Conservation (phyloP, 1,284 basidiomycete species). For the Malassezia caprae region DNA sequence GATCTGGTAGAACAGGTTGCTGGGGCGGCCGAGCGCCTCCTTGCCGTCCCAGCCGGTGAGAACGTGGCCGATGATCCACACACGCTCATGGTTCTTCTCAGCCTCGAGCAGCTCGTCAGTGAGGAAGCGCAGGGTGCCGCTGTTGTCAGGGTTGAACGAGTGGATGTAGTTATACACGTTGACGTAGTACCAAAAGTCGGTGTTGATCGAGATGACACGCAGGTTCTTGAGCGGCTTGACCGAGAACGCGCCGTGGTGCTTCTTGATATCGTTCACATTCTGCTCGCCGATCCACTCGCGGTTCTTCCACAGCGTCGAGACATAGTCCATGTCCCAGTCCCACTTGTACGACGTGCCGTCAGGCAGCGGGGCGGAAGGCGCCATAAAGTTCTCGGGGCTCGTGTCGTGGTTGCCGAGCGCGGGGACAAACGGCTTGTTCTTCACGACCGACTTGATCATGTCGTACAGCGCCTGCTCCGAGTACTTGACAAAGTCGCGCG, state of each 20-base stretch:
- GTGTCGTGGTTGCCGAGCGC: constrained; percentile 47
- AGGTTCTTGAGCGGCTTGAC: constrained; percentile 61
- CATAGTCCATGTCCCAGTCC: constrained; percentile 43
- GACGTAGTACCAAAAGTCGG: constrained; percentile 53
- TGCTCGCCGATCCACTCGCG: constrained; percentile 62
- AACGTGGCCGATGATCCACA: constrained; percentile 72
- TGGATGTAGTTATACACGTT: constrained; percentile 70
- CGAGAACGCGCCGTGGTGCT: constrained; percentile 67
- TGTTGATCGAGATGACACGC: constrained; percentile 65
- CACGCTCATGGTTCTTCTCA: constrained; percentile 47
- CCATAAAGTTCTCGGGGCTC: constrained; percentile 29
- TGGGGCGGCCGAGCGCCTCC: constrained; percentile 55
- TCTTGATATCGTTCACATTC: constrained; percentile 56
- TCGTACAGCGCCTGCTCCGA: constrained; percentile 44
- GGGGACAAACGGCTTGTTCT: constrained; percentile 35
- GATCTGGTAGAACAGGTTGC: constrained; percentile 51
- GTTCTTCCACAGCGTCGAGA: constrained; percentile 18
- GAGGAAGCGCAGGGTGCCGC: constrained; percentile 66
- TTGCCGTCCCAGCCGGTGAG: constrained; percentile 59
- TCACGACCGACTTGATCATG: constrained; percentile 26
- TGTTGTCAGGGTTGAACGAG: constrained; percentile 60
- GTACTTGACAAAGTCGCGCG: constrained; percentile 37
- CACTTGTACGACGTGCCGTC: constrained; percentile 28
- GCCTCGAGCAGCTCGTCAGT: constrained; percentile 62
- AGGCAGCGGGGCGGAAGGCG: constrained; percentile 26